A percentile compares a stretch with the other conserved stretches of the same genome.
Conservation (phyloP, 768 basidiomycete species). For the Lactifluus pinguis region DNA sequence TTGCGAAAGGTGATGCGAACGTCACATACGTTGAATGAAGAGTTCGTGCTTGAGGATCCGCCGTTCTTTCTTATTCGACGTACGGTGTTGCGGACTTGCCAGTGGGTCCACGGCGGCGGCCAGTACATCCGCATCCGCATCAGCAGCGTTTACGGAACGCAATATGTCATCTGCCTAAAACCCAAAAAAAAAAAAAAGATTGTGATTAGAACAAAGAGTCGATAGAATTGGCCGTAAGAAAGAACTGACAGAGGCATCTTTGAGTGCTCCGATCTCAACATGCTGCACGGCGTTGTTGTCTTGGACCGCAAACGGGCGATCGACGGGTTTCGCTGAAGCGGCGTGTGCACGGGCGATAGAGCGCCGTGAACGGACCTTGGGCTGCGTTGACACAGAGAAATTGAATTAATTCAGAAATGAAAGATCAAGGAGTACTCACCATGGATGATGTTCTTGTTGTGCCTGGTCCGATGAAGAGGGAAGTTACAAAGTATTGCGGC, state of each 20-base stretch:
- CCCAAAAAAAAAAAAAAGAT: too few relatives aligned
- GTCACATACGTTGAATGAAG: conserved; percentile 51
- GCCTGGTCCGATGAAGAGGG: neutral
- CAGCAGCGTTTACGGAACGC: conserved; percentile 24
- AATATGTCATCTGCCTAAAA: conserved; percentile 36
- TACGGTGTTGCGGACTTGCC: conserved; percentile 9
- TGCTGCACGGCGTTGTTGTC: conserved; percentile 40
- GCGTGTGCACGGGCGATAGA: conserved; percentile 36
- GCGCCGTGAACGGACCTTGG: conserved; percentile 35
- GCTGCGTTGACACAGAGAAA: conserved; percentile 14
- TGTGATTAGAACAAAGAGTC: conserved; percentile 16
- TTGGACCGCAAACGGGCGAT: conserved; percentile 42
- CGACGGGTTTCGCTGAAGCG: conserved; percentile 38
- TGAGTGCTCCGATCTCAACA: conserved; percentile 36
- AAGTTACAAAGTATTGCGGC: neutral
- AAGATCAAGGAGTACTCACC: conserved; percentile 3
- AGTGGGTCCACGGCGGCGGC: conserved; percentile 9
- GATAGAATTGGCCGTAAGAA: neutral
- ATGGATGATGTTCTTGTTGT: neutral
- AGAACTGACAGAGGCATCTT: conserved; percentile 33
- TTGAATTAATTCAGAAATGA: neutral
- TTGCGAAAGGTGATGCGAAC: neutral
- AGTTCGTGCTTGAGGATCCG: conserved; percentile 55
- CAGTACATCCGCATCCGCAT: neutral
- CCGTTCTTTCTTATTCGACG: conserved; percentile 57